Percentiles rank a stretch among this genome's conserved stretches.
Evolutionary conservation across 768 basidiomycete genomes (phyloP).

Genomic region (Tricholoma sp.): DNA sequence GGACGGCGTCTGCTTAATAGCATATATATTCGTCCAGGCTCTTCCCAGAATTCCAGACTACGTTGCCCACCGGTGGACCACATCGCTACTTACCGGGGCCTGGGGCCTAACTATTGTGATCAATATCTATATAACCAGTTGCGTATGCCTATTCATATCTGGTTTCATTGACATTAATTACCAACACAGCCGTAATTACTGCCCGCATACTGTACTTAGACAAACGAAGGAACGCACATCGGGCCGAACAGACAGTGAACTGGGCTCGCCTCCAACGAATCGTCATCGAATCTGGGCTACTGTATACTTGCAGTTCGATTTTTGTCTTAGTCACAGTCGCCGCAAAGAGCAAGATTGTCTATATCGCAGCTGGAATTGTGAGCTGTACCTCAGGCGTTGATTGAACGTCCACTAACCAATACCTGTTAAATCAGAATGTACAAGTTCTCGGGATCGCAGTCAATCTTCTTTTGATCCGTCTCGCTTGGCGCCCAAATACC

Average conservation of each 20-base stretch:
- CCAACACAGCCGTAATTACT: neutral
- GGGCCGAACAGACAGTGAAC: neutral
- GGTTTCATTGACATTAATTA: neutral
- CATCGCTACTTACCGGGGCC: neutral
- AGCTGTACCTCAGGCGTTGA: neutral
- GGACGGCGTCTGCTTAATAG: conserved; percentile 4
- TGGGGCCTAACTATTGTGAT: conserved; percentile 11
- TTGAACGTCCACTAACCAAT: too few relatives aligned
- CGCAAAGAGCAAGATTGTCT: neutral
- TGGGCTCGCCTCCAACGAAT: neutral
- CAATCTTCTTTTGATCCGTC: neutral
- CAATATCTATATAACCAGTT: conserved; percentile 14
- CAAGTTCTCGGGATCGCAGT: neutral
- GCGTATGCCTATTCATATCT: neutral
- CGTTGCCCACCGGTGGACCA: neutral
- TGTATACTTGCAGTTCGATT: neutral
- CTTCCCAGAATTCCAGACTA: neutral
- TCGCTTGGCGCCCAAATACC: neutral
- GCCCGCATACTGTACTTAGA: neutral
- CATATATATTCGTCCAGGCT: neutral
- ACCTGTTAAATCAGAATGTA: too few relatives aligned
- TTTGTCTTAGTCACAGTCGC: neutral
- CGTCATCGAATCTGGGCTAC: neutral
- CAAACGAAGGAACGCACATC: neutral
- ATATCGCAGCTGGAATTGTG: neutral